Base-by-base conservation (phyloP, 768 basidiomycete species). In the Rhodosporidiobolus sp. region DNA sequence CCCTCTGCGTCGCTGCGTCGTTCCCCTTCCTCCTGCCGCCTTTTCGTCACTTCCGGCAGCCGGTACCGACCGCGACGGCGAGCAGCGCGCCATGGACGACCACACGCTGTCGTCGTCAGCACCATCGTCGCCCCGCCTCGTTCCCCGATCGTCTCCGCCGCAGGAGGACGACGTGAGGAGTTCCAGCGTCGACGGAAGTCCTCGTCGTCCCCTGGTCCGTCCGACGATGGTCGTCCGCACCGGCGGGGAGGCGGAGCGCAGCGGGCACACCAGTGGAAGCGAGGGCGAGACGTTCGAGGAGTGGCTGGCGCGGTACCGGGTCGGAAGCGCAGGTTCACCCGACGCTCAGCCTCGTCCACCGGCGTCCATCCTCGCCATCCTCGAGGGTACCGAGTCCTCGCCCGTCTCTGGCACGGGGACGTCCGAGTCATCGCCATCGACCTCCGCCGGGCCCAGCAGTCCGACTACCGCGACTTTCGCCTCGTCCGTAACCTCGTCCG, bases 281-380 rank as follows among this genome's bases (percentile, higher is more conserved):
- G 56, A 59, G n/a, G 34, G 52, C 9, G 65, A 66, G 57, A 28
- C 57, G 57, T 63, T 72, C 46, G 28, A 34, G 2, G 71, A 67
- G 0, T 72, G 71, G 71, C 45, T 72, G 24, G 50, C 19, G 10
- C 32, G 61, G 19, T 72, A 72, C 35, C 57, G 66, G 17, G 16
- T 67, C 4, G 66, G 71, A 17, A 8, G 32, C 0, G 50, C 63
- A 0, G 66, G 71, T 2, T 10, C 66, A 0, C 5, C 56, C 6
- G 71, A 67, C 53, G 34, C 26, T 17, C 19, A 45, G 3, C 71
- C 71, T 0, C 8, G 1, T 0, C 71, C 71, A 17, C 71, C 71
- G 4, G 28, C 71, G 9, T 34, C 50, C 32, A 67, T 72, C 14
- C 43, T 46, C 24, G 65, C 61, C 22, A 67, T 72, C 14, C 62